These are phyloP conservation scores for Cladochytrium replicatum DNA, from an alignment of 192 early-diverging fungal genomes.

Conservation along the genomic window DNA sequence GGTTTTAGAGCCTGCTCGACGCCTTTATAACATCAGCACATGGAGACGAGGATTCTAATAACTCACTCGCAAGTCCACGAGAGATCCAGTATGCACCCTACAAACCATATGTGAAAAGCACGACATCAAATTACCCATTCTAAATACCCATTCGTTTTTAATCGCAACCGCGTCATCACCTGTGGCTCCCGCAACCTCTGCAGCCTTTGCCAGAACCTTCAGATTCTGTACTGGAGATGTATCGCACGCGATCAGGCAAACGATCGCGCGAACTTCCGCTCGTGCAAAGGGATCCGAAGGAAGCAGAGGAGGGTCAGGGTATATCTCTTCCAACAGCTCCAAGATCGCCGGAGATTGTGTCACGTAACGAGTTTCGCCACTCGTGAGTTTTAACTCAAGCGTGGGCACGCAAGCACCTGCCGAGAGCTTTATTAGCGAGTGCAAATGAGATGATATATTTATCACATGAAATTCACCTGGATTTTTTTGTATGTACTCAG, in stretches of 20 bases:
- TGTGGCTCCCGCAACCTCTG: slow-evolving; percentile 32
- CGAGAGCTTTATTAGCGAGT: background rate
- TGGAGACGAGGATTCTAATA: background rate
- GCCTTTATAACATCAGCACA: too few relatives aligned
- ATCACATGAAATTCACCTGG: too few relatives aligned
- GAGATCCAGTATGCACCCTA: background rate
- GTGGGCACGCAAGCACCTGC: slow-evolving; percentile 28
- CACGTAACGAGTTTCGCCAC: too few relatives aligned
- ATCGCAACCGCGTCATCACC: too few relatives aligned
- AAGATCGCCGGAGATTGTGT: slow-evolving; percentile 77
- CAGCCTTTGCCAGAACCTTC: slow-evolving; percentile 53
- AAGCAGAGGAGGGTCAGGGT: slow-evolving; percentile 55
- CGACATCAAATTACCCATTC: background rate
- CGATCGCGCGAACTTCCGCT: slow-evolving; percentile 61
- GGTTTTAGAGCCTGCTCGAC: slow-evolving; percentile 56
- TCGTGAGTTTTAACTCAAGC: slow-evolving; percentile 38
- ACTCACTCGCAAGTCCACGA: background rate
- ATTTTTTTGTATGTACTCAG: too few relatives aligned
- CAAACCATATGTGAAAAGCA: background rate
- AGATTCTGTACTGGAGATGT: slow-evolving; percentile 86
- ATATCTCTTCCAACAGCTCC: slow-evolving; percentile 80
- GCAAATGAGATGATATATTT: background rate
- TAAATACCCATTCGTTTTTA: background rate
- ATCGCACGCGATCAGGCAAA: slow-evolving; percentile 63
- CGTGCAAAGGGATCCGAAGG: slow-evolving; percentile 58